A percentile compares a stretch with the other conserved stretches of the same genome.
Conservation (phyloP, 208 protist genomes). For the Leishmania gerbilli region DNA sequence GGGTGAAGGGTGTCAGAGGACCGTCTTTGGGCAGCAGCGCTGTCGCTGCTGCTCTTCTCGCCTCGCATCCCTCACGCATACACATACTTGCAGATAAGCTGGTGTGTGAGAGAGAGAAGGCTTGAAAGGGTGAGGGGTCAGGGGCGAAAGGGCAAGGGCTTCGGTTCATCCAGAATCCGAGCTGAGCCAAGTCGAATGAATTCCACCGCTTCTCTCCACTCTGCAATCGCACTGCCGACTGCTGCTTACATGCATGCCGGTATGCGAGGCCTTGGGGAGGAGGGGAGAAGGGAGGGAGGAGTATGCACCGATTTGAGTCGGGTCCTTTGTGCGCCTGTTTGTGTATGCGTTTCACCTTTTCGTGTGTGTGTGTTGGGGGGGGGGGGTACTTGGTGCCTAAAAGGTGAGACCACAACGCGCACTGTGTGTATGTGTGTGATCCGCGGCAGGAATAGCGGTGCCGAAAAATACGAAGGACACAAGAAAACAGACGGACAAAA, state of each 20-base stretch:
- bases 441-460: not conserved
- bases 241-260: not conserved
- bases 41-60: not conserved
- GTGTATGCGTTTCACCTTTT: not conserved
- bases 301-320: not conserved
- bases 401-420: not conserved
- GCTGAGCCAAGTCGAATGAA: not conserved
- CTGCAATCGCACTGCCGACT: not conserved
- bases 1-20: not conserved
- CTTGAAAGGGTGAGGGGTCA: not conserved
- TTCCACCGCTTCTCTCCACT: too few species aligned
- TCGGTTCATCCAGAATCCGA: not conserved
- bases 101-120: not conserved
- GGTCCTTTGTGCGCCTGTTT: not conserved
- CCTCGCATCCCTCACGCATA: not conserved
- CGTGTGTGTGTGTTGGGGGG: too few species aligned
- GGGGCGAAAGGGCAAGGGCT: not conserved
- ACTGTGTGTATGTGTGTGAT: not conserved
- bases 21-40: not conserved
- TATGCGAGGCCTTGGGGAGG: not conserved
- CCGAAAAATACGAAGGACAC: not conserved
- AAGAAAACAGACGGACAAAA: not conserved
- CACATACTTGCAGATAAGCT: not conserved
- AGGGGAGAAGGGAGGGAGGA: not conserved
- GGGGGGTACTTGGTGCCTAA: not conserved